Base-by-base conservation (phyloP, 331 rosid genomes). In the Arachis monticola region DNA sequence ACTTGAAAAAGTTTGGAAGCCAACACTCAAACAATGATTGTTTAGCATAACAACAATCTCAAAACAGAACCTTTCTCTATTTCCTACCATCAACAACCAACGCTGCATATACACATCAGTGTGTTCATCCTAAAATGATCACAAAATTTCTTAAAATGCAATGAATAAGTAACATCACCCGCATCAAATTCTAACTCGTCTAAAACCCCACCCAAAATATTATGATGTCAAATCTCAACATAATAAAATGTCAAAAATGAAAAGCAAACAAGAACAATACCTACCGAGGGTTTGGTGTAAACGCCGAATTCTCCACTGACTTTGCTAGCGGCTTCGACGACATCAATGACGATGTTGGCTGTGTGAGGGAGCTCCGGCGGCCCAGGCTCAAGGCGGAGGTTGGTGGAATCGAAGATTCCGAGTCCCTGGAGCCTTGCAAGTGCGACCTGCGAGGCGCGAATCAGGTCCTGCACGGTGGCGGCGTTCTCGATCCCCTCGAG, bases 361-460 rank as follows among this genome's bases (percentile, higher is more conserved):
- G 97, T 88, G 7, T 85, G 86, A 53, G 97, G 91, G 53, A 95
- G 78, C 88, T 95, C 97, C 46, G 87, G 88, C 64, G 97, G 97
- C 7, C 97, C 99, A 0, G 93, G 73, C 83, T 95, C 93, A 10
- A 95, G 96, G 0, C 86, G 80, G 80, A 92, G 69, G 74, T 77
- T 80, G 59, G 84, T 88, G 42, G 97, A 82, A n/a, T 90, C 96
- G 47, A 95, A 95, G 75, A 95, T 89, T 9, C 84, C 92, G 0
- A 95, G 97, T 57, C 64, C 70, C 74, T 70, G 93, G 73, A 95
- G 92, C 88, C 82, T 90, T 5, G 86, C 85, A 75, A 85, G 88
- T 63, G 91, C 92, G 57, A 75, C 69, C 35, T 87, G 85, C 5
- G 97, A 79, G 7, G 90, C 96, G 10, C 88, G 83, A 35, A 95